A percentile compares a stretch with the other conserved stretches of the same genome.
Evolutionary conservation across 257 asterid species (phyloP).

Genomic region (Scutellaria barbata): DNA sequence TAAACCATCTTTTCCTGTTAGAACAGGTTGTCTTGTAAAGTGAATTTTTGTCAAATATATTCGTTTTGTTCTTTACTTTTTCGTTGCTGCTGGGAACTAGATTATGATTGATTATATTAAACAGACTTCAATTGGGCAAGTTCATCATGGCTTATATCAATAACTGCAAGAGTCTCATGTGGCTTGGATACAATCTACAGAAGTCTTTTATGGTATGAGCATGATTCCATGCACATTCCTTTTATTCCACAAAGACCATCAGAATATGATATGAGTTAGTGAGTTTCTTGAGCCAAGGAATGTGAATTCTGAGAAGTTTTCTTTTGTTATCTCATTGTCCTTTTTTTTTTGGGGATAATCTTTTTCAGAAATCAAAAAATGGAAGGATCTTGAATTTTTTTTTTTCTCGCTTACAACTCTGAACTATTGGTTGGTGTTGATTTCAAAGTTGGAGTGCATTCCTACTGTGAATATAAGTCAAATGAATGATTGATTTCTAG

Average conservation of each 20-base stretch:
- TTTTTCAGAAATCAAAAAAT: conserved; percentile 24
- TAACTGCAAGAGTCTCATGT: background rate
- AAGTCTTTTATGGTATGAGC: conserved; percentile 8
- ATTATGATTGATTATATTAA: background rate
- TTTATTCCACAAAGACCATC: background rate
- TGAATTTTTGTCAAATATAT: conserved; percentile 3
- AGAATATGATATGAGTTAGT: conserved; percentile 22
- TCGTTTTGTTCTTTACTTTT: background rate
- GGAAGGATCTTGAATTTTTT: background rate
- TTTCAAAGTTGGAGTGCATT: background rate
- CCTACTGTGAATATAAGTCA: conserved; percentile 15
- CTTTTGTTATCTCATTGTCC: background rate
- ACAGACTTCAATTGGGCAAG: background rate
- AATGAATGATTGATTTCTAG: background rate
- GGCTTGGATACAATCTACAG: conserved; percentile 25
- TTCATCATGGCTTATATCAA: conserved; percentile 13
- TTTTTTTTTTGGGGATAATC: background rate
- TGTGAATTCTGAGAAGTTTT: background rate
- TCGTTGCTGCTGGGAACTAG: background rate
- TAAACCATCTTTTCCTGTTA: background rate
- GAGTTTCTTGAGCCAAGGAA: conserved; percentile 10
- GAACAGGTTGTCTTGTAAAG: background rate
- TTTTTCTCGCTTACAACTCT: background rate
- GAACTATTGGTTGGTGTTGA: background rate
- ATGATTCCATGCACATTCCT: background rate